These are phyloP conservation scores for Lantana camara DNA, from an alignment of 257 asterid species.

Conservation along the genomic window DNA sequence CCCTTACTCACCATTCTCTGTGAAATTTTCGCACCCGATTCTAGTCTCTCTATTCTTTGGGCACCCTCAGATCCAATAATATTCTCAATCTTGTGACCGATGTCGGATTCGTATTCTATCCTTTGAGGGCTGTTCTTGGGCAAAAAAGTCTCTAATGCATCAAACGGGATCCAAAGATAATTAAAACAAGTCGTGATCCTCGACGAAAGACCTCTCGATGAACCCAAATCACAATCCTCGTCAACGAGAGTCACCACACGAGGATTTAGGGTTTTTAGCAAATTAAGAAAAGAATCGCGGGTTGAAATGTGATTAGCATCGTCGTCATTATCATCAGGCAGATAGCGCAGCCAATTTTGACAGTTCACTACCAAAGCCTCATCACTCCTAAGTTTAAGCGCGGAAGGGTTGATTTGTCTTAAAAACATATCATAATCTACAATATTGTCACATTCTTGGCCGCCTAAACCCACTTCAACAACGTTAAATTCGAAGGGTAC, in stretches of 20 bases:
- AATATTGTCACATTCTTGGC: neutral
- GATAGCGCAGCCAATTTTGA: constrained; percentile 69
- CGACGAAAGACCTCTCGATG: constrained; percentile 38
- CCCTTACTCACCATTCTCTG: constrained; percentile 61
- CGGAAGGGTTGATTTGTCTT: constrained; percentile 34
- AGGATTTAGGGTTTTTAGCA: constrained; percentile 46
- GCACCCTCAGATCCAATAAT: constrained; percentile 60
- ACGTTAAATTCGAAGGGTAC: constrained; percentile 70
- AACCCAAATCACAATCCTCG: constrained; percentile 64
- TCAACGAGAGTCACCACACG: constrained; percentile 53
- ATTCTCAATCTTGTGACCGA: constrained; percentile 75
- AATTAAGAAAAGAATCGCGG: constrained; percentile 50
- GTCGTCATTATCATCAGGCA: constrained; percentile 39
- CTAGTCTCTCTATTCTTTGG: constrained; percentile 62
- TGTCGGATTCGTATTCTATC: constrained; percentile 63
- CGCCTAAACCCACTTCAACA: constrained; percentile 31
- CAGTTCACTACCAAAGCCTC: constrained; percentile 70
- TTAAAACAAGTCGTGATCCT: constrained; percentile 66
- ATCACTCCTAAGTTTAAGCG: constrained; percentile 39
- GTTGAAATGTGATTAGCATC: constrained; percentile 18
- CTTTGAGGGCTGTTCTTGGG: constrained; percentile 63
- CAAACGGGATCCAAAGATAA: constrained; percentile 84
- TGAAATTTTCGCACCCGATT: constrained; percentile 40
- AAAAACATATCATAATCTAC: constrained; percentile 38
- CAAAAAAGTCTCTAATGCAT: constrained; percentile 76